Evolutionary conservation across 352 stramenopile species (phyloP).

Genomic region (Globisporangium okanoganense): DNA sequence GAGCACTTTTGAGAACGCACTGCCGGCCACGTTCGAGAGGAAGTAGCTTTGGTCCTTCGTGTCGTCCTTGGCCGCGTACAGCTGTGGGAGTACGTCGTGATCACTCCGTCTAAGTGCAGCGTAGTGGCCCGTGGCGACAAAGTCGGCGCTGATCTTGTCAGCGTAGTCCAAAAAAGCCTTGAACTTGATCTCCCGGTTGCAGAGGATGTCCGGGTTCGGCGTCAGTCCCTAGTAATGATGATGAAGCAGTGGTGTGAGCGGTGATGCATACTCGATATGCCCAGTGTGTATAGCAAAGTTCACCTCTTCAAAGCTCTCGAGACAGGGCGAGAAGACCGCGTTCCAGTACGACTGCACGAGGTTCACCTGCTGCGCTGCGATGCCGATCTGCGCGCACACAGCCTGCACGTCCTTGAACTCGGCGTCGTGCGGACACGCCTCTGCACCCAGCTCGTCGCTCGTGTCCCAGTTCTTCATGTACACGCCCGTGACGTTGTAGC

Average conservation of each 20-base stretch:
- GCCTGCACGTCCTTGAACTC: constrained; percentile 92
- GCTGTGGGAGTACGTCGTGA: constrained; percentile 27
- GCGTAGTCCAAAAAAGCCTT: constrained; percentile 94
- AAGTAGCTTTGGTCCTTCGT: constrained; percentile 98
- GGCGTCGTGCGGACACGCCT: constrained; percentile 82
- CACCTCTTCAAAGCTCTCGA: constrained; percentile 82
- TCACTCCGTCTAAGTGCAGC: constrained; percentile 52
- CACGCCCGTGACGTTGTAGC: constrained; percentile 93
- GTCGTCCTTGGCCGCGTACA: constrained; percentile 83
- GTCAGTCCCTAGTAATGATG: constrained; percentile 53
- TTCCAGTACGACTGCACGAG: constrained; percentile 97
- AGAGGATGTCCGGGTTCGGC: constrained; percentile 94
- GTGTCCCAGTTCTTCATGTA: constrained; percentile 99
- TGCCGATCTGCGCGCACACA: constrained; percentile 90
- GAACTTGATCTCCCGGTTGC: constrained; percentile 99
- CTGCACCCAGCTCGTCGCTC: constrained; percentile 87
- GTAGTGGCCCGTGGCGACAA: constrained; percentile 97
- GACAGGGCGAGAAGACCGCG: constrained; percentile 95
- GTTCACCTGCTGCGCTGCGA: constrained; percentile 85
- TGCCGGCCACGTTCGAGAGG: constrained; percentile 82
- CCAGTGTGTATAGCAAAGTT: too few relatives aligned
- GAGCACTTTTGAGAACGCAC: constrained; percentile 79
- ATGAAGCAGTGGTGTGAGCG: neutral
- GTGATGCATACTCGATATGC: neutral
- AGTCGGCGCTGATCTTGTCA: constrained; percentile 80